phyloP scores from a whole-genome alignment of 2,329 filamentous ascomycete species.

The Monosporascus cannonballus region DNA sequence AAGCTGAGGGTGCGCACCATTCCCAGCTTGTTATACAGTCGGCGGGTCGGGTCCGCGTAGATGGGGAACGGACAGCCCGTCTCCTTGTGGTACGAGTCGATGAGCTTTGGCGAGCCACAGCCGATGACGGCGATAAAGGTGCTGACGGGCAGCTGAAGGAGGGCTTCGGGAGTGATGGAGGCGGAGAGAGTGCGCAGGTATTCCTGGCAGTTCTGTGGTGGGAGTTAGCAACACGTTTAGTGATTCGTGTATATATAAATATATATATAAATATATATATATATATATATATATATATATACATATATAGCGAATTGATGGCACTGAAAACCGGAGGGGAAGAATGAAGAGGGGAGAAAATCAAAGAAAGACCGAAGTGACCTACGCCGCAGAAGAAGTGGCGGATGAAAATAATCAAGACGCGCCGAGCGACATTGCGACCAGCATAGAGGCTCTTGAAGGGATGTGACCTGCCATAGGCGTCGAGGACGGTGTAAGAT shows the following conservation, averaged over 20 bases:
- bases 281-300: background rate
- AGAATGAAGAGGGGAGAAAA: background rate
- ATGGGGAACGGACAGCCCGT: slow-evolving; percentile 67
- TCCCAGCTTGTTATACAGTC: slow-evolving; percentile 60
- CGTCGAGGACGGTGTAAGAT: slow-evolving; percentile 54
- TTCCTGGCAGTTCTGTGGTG: slow-evolving; percentile 64
- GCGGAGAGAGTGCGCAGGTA: slow-evolving; percentile 59
- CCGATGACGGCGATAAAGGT: slow-evolving; percentile 66
- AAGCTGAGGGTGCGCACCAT: slow-evolving; percentile 60
- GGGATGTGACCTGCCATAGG: slow-evolving; percentile 49
- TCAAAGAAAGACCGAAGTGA: slow-evolving; percentile 10
- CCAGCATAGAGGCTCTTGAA: slow-evolving; percentile 61
- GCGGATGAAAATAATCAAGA: slow-evolving; percentile 68
- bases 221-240: background rate
- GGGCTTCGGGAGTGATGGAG: slow-evolving; percentile 47
- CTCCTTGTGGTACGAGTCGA: slow-evolving; percentile 57
- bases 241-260: slow-evolving; percentile 9
- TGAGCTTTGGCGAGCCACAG: slow-evolving; percentile 63
- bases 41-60: slow-evolving; percentile 66
- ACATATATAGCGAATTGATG: background rate
- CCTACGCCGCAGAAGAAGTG: slow-evolving; percentile 78
- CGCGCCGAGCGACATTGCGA: slow-evolving; percentile 45
- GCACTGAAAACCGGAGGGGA: background rate
- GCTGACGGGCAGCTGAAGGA: slow-evolving; percentile 42
- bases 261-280: background rate